Base-by-base conservation (phyloP, 225 moss, liverwort and hornwort genomes). In the Ulota crispa region DNA sequence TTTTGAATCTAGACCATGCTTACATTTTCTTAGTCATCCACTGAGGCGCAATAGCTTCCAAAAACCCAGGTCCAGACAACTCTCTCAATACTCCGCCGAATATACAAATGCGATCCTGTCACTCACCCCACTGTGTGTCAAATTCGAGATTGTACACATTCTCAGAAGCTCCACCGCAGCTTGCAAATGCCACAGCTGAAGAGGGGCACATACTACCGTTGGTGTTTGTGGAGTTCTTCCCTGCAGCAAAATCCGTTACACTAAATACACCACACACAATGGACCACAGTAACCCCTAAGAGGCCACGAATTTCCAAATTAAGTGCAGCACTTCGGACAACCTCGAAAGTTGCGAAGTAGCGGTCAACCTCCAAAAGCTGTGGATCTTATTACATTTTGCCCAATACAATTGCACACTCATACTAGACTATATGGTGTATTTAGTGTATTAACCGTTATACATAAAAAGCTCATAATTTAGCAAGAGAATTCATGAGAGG, bases 71-170 rank as follows among this genome's bases (percentile, higher is more conserved):
- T 67, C 95, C 97, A 28, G 95, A 90, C 70, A 95, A 64, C 85
- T 97, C 97, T 42, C 97, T 93, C 80, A 94, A 68, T 76, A 88
- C 83, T 84, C 97, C 97, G 85, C 89, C 95, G 75, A 97, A 97
- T 53, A 88, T 82, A 82, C 91, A 95, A 54, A 97, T 94, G 47
- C 85, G 91, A 66, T 97, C 97, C 94, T 96, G 93, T 77, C 50
- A 83, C 18, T 20, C 61, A 45, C 45, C 45, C 60, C 73, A 60
- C 39, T 72, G 15, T 24, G 54, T 24, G 54, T 84, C 74, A 84
- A 60, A 50, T 73, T 68, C 36, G 63, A 47, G 18, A 80, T 24
- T 42, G 20, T 64, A 55, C 68, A 85, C 52, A 63, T 39, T 67
- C 56, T 72, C 52, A 65, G 7, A 72, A 60, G 39, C 23, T 80